phyloP scores from a whole-genome alignment of 768 basidiomycete species.

The Lactifluus subvellereus region DNA sequence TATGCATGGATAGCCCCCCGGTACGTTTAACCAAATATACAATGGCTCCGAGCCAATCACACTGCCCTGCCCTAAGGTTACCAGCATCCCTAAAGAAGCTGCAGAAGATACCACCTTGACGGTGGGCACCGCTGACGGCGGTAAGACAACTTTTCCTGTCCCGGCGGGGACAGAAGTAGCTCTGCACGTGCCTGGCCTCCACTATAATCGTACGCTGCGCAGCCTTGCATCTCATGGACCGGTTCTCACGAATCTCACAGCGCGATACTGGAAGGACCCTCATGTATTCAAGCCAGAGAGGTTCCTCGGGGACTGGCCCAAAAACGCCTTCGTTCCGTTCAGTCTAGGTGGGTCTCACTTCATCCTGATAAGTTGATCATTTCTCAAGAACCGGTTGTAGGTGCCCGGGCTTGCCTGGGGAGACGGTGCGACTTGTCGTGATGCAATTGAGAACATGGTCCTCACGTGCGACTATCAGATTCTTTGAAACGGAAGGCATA shows the following conservation, averaged over 20 bases:
- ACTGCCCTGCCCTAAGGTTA: slow-evolving; percentile 35
- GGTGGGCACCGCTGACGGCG: slow-evolving; percentile 34
- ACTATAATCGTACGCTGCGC: slow-evolving; percentile 43
- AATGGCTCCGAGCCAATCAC: neutral
- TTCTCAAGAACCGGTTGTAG: neutral
- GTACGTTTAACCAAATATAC: neutral
- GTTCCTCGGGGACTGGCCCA: slow-evolving; percentile 32
- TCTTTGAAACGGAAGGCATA: slow-evolving; percentile 45
- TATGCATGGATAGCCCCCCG: neutral
- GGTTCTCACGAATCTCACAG: slow-evolving; percentile 28
- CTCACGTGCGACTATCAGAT: slow-evolving; percentile 29
- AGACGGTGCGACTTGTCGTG: slow-evolving; percentile 16
- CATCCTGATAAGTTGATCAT: neutral
- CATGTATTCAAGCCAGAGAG: slow-evolving; percentile 38
- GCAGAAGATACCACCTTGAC: slow-evolving; percentile 43
- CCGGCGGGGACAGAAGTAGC: slow-evolving; percentile 39
- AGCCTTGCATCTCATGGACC: no score
- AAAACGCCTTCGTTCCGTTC: slow-evolving; percentile 34
- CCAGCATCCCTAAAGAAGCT: slow-evolving; percentile 39
- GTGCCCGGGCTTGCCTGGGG: slow-evolving; percentile 25
- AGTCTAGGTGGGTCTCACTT: slow-evolving; percentile 18
- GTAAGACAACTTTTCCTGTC: slow-evolving; percentile 36
- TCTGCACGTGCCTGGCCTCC: slow-evolving; percentile 38
- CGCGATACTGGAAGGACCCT: slow-evolving; percentile 53
- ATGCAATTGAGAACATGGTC: neutral